phyloP scores from a whole-genome alignment of 441 rosid genomes.

The Daphne laureola region DNA sequence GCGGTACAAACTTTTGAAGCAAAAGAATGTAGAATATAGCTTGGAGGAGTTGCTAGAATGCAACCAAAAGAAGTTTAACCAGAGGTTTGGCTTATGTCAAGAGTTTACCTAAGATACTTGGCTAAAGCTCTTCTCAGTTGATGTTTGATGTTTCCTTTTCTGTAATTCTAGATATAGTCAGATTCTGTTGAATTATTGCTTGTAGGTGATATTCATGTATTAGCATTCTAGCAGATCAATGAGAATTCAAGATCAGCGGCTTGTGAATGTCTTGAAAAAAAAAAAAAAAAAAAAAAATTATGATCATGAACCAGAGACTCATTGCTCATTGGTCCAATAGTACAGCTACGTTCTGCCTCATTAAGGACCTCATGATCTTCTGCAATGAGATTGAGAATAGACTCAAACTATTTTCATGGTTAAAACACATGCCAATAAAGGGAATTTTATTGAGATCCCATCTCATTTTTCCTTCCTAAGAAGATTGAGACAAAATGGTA shows the following conservation, averaged over 20 bases:
- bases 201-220: constrained; percentile 9
- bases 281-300: no score
- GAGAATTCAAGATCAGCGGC: constrained; percentile 12
- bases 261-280: background rate
- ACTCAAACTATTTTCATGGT: no score
- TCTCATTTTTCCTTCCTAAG: no score
- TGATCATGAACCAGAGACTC: no score
- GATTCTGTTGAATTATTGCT: constrained; percentile 5
- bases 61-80: constrained; percentile 57
- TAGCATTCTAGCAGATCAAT: constrained; percentile 11
- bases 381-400: no score
- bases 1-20: constrained; percentile 58
- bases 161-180: constrained; percentile 8
- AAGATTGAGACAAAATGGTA: no score
- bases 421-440: no score
- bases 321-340: no score
- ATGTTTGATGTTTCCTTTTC: constrained; percentile 8
- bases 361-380: no score
- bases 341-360: no score
- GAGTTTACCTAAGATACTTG: constrained; percentile 21
- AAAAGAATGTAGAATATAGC: constrained; percentile 56
- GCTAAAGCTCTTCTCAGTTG: constrained; percentile 5
- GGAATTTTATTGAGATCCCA: no score
- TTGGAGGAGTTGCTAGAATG: constrained; percentile 87
- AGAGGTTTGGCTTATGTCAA: constrained; percentile 45